phyloP scores from a whole-genome alignment of 23 red algal species.

The Pyropia yezoensis region DNA sequence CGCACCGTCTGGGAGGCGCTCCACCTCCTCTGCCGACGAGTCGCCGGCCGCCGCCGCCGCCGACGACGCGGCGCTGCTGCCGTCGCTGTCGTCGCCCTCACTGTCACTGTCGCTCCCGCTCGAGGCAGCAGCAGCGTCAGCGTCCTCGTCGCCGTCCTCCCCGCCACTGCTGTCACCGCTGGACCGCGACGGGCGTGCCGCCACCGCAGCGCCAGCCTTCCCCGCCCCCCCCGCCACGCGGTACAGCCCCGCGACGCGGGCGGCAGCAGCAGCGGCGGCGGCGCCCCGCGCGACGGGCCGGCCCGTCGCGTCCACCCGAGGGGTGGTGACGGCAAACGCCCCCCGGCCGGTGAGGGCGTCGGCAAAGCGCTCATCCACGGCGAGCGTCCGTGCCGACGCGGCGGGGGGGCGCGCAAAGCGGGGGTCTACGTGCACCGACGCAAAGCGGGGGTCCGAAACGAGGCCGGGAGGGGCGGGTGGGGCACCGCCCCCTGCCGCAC shows the following conservation, averaged over 20 bases:
- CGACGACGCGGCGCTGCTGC: constrained; percentile 1
- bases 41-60: neutral
- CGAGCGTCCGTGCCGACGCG: constrained; percentile 20
- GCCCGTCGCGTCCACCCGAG: constrained; percentile 53
- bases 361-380: constrained; percentile 28
- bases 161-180: constrained; percentile 8
- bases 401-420: constrained; percentile 49
- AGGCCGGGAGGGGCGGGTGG: too few relatives aligned
- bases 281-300: constrained; percentile 13
- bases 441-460: constrained; percentile 30
- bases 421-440: constrained; percentile 24
- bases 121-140: neutral
- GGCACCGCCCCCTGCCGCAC: too few relatives aligned
- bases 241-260: constrained; percentile 4
- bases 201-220: neutral
- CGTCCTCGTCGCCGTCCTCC: neutral
- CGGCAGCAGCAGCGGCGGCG: neutral
- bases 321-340: constrained; percentile 16
- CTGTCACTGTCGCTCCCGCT: neutral
- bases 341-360: constrained; percentile 16
- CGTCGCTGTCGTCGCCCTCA: neutral
- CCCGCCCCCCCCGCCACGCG: constrained; percentile 3
- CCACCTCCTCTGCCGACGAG: constrained; percentile 8
- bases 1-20: constrained; percentile 54
- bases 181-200: neutral